Percentiles rank a stretch among this genome's conserved stretches.
Evolutionary conservation across 176 grass and related monocot genomes (phyloP).

Genomic region (Aechmea fasciata): DNA sequence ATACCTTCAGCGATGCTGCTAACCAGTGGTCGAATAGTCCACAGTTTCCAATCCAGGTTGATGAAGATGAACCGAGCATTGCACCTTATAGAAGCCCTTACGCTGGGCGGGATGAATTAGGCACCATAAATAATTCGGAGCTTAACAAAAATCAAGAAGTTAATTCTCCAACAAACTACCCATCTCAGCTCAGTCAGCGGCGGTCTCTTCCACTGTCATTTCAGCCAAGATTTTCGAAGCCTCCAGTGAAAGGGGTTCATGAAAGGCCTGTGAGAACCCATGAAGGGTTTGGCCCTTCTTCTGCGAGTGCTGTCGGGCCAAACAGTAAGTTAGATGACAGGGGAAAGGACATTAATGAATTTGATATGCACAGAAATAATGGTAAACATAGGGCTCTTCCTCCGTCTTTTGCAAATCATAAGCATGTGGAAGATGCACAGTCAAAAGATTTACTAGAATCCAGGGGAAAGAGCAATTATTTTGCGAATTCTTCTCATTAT

Average conservation of each 20-base stretch:
- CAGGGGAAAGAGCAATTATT: constrained; percentile 2
- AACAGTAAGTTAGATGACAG: not conserved
- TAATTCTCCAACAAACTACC: not conserved
- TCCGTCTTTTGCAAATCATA: constrained; percentile 2
- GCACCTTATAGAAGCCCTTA: not conserved
- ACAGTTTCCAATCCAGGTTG: not conserved
- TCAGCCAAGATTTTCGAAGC: constrained; percentile 7
- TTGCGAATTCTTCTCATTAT: constrained; percentile 21
- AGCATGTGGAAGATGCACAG: not conserved
- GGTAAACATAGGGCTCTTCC: constrained; percentile 7
- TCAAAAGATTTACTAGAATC: not conserved
- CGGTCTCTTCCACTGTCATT: constrained; percentile 49
- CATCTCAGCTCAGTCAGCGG: constrained; percentile 5
- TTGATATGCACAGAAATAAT: constrained; percentile 3
- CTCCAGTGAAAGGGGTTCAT: constrained; percentile 5
- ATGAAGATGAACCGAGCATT: not conserved
- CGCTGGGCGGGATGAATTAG: not conserved
- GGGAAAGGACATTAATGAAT: not conserved
- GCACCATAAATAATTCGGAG: not conserved
- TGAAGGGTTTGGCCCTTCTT: constrained; percentile 3
- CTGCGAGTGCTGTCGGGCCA: not conserved
- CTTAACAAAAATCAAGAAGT: not conserved
- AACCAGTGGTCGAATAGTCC: constrained; percentile 13
- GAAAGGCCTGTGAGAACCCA: not conserved
- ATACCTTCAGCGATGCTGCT: not conserved